Evolutionary conservation across 2,329 filamentous ascomycete genomes (phyloP).

Genomic region (Metarhizium guizhouense): DNA sequence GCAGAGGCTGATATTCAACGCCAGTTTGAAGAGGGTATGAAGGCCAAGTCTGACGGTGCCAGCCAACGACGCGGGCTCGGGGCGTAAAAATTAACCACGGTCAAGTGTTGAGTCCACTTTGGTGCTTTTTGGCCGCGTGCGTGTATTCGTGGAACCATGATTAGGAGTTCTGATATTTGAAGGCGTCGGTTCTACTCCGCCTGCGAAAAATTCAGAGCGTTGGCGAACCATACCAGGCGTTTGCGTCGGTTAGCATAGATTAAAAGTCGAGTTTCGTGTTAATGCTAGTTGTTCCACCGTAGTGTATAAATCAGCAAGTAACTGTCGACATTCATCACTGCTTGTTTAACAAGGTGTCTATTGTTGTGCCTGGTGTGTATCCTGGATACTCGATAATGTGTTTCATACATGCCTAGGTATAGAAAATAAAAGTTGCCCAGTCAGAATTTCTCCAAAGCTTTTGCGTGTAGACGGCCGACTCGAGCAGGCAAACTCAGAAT

Average conservation of each 20-base stretch:
- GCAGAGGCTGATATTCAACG: constrained; percentile 45
- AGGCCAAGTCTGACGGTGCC: constrained; percentile 43
- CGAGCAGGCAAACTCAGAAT: too few relatives aligned
- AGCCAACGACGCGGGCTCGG: constrained; percentile 44
- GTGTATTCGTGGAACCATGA: neutral
- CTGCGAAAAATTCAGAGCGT: neutral
- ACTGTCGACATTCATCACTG: too few relatives aligned
- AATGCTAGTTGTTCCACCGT: too few relatives aligned
- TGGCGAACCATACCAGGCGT: neutral
- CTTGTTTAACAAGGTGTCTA: too few relatives aligned
- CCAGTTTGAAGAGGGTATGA: constrained; percentile 48
- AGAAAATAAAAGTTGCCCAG: too few relatives aligned
- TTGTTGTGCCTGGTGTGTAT: too few relatives aligned
- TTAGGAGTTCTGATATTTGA: neutral
- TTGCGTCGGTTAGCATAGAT: neutral
- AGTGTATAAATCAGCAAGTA: too few relatives aligned
- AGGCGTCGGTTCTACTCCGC: neutral
- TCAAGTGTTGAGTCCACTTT: neutral
- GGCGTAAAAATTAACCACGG: constrained; percentile 24
- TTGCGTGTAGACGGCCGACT: too few relatives aligned
- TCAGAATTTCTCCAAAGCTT: too few relatives aligned
- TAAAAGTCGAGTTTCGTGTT: too few relatives aligned
- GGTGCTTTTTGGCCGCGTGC: neutral
- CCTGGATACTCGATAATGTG: too few relatives aligned
- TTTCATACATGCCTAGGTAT: too few relatives aligned